phyloP scores from a whole-genome alignment of 106 monocot genomes.

The Dactylorhiza incarnata region DNA sequence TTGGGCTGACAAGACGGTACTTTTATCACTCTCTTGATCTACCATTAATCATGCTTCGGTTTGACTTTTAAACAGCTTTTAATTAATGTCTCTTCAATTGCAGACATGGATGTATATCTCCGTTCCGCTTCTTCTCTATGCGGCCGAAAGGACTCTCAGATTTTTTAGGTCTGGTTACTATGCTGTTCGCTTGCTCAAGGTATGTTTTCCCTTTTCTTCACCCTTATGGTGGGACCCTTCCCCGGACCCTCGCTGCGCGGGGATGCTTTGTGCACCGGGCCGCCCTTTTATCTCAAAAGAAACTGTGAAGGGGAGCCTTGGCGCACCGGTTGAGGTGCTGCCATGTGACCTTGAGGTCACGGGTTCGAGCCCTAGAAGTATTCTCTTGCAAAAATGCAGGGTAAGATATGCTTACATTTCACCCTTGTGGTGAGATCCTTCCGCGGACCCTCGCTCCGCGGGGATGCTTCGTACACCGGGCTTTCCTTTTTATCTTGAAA shows the following conservation, averaged over 20 bases:
- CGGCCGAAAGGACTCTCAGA: constrained; percentile 64
- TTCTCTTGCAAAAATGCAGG: no score
- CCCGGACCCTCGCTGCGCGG: no score
- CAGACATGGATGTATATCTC: constrained; percentile 96
- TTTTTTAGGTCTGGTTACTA: constrained; percentile 70
- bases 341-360: no score
- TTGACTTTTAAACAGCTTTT: neutral
- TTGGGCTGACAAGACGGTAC: constrained; percentile 68
- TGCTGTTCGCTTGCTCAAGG: constrained; percentile 72
- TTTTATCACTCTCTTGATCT: neutral
- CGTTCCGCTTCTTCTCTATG: constrained; percentile 64
- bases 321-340: no score
- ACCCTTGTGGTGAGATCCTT: no score
- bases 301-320: no score
- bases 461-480: no score
- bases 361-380: no score
- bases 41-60: neutral
- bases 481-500: no score
- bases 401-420: no score
- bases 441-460: no score
- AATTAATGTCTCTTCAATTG: neutral
- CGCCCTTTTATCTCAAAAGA: neutral
- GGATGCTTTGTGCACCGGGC: neutral
- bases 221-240: neutral
- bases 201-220: constrained; percentile 4